Conservation (phyloP, 768 basidiomycete species). For the Pleurotus tuoliensis region DNA sequence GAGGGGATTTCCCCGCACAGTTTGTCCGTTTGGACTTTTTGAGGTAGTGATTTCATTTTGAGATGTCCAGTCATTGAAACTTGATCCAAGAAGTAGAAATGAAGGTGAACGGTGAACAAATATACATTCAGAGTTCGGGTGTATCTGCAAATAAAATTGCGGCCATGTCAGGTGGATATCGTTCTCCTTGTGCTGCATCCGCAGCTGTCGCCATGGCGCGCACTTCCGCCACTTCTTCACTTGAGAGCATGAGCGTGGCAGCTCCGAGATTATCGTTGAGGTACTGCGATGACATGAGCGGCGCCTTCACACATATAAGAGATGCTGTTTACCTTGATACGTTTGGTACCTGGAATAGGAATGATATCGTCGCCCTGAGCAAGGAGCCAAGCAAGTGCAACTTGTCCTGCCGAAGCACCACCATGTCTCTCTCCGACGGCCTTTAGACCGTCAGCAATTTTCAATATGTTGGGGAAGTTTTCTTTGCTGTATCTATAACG, state of each 20-base stretch:
- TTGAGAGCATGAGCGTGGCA: conserved; percentile 25
- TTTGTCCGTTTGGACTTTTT: too few species aligned
- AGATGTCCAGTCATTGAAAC: too few species aligned
- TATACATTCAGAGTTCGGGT: conserved; percentile 13
- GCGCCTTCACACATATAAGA: background rate
- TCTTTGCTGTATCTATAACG: conserved; percentile 28
- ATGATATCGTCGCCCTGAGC: conserved; percentile 43
- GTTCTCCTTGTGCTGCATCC: conserved; percentile 23
- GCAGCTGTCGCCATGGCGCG: conserved; percentile 30
- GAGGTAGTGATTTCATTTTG: too few species aligned
- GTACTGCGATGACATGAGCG: conserved; percentile 20
- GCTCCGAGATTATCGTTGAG: conserved; percentile 43
- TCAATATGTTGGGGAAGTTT: conserved; percentile 46
- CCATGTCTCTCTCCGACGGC: conserved; percentile 29
- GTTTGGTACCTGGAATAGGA: conserved; percentile 45
- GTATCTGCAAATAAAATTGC: conserved; percentile 30
- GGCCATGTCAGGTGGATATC: conserved; percentile 28
- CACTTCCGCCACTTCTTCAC: conserved; percentile 33
- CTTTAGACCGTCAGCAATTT: conserved; percentile 35
- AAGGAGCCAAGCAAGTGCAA: conserved; percentile 48
- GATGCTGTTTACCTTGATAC: conserved; percentile 24
- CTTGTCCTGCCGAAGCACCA: conserved; percentile 40
- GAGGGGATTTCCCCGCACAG: too few species aligned
- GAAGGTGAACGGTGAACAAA: too few species aligned
- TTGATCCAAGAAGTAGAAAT: too few species aligned